Base-by-base conservation (phyloP, 1,139 yeast species). In the Saccharomyces hybrid region DNA sequence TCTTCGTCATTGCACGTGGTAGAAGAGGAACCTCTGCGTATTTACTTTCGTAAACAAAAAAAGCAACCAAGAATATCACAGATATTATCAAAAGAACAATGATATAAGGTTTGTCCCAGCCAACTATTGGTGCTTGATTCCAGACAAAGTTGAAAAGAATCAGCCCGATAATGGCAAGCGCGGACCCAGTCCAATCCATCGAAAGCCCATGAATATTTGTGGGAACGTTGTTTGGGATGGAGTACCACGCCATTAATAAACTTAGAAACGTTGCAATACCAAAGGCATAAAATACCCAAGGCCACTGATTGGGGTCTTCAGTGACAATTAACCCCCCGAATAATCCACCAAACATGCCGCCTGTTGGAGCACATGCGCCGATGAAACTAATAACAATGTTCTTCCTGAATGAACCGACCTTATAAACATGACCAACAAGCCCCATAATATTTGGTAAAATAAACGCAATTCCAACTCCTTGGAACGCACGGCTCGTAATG, bases 281-380 rank as follows among this genome's bases (percentile, higher is more conserved):
- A 57, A 76, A 69, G 0, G 79, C 64, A 70, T 77, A 79, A 56
- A 77, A 80, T 5, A 76, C 72, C 83, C 83, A 80, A 2, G 80
- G 78, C 82, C 83, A 79, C 69, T 58, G 55, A 9, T 54, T 50
- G 9, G 75, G 70, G 47, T 71, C 69, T 29, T 65, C 61, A 49
- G 77, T 73, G 2, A 76, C 75, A 27, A 78, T 72, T 1, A 77
- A 65, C 0, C 79, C 83, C 2, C 81, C 77, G 71, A 80, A 74
- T 2, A 80, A 56, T 1, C 76, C 76, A 1, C 82, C 81, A 26
- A 77, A 50, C 4, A 77, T 71, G 0, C 83, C 84, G 8, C 85
- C 85, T 3, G 73, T 64, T 3, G 85, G 84, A 0, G 83, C 83
- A 61, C 76, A 75, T 5, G 82, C 80, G 11, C 83, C 84, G 29